Evolutionary conservation across 345 rosid genomes (phyloP).

Genomic region (Euphorbia lathyris): DNA sequence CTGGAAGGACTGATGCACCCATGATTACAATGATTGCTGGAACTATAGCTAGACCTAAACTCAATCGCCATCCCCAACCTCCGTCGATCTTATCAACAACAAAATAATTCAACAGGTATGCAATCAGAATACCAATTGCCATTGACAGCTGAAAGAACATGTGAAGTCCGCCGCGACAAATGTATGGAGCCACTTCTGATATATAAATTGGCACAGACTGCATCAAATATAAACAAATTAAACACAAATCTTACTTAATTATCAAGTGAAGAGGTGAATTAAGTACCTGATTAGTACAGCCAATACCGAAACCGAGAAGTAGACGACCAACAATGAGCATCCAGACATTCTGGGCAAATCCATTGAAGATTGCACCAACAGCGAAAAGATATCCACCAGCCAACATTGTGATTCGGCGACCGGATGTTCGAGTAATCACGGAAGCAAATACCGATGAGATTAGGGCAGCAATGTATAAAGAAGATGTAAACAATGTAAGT

Average conservation of each 20-base stretch:
- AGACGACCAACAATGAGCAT: conserved; percentile 37
- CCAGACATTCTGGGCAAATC: conserved; percentile 14
- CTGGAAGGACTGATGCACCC: conserved; percentile 23
- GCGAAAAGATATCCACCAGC: conserved; percentile 26
- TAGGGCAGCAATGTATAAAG: conserved; percentile 38
- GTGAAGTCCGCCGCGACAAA: conserved; percentile 30
- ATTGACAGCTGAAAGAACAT: conserved; percentile 30
- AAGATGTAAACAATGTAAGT: conserved; percentile 41
- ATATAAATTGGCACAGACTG: conserved; percentile 40
- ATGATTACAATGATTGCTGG: conserved; percentile 20
- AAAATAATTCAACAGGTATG: conserved; percentile 28
- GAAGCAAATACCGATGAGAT: conserved; percentile 21
- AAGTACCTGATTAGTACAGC: conserved; percentile 37
- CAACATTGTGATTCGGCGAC: conserved; percentile 27
- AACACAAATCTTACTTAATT: no score
- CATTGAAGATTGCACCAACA: conserved; percentile 33
- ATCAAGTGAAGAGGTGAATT: not conserved
- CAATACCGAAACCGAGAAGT: conserved; percentile 39
- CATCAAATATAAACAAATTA: not conserved
- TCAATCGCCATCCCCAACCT: conserved; percentile 29
- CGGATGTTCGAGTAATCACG: conserved; percentile 13
- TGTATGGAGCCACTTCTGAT: conserved; percentile 35
- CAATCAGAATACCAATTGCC: conserved; percentile 31
- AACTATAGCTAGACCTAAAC: conserved; percentile 35
- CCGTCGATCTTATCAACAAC: conserved; percentile 16